phyloP scores from a whole-genome alignment of 1,139 yeast genomes.

The Kazachstania sp. region DNA sequence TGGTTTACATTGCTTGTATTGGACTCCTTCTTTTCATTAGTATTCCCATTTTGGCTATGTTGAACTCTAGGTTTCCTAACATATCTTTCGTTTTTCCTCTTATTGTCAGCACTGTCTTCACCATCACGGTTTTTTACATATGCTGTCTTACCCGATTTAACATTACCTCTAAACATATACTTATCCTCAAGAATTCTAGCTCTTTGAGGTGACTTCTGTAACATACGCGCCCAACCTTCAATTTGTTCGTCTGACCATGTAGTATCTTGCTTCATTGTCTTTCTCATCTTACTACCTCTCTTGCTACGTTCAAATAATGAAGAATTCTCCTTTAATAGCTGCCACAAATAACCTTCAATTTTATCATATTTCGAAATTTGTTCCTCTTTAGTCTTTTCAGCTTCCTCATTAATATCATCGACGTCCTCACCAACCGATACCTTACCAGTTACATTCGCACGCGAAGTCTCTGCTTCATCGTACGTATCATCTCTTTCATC shows the following conservation, averaged over 20 bases:
- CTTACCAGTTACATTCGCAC: slow-evolving; percentile 9
- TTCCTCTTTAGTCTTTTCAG: slow-evolving; percentile 14
- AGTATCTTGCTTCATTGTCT: slow-evolving; percentile 43
- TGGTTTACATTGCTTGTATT: slow-evolving; percentile 6
- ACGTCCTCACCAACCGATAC: slow-evolving; percentile 6
- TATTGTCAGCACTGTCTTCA: background rate
- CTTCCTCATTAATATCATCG: slow-evolving; percentile 6
- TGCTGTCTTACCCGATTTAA: slow-evolving; percentile 23
- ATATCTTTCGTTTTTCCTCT: slow-evolving; percentile 1
- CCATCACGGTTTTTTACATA: slow-evolving; percentile 22
- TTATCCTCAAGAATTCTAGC: slow-evolving; percentile 55
- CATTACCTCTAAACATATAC: slow-evolving; percentile 42
- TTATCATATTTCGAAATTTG: slow-evolving; percentile 23
- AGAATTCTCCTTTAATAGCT: slow-evolving; percentile 46
- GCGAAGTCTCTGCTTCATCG: slow-evolving; percentile 51
- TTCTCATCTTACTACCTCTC: slow-evolving; percentile 47
- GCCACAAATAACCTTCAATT: slow-evolving; percentile 51
- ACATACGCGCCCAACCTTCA: slow-evolving; percentile 86
- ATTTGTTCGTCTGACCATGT: slow-evolving; percentile 84
- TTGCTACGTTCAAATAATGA: slow-evolving; percentile 41
- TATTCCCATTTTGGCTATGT: background rate
- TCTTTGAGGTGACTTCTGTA: slow-evolving; percentile 55
- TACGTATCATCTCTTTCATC: slow-evolving; percentile 65
- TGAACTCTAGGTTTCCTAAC: background rate
- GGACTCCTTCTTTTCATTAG: slow-evolving; percentile 1